These are phyloP conservation scores for Fraxinus greggii DNA, from an alignment of 305 asterid genomes.

Conservation along the genomic window DNA sequence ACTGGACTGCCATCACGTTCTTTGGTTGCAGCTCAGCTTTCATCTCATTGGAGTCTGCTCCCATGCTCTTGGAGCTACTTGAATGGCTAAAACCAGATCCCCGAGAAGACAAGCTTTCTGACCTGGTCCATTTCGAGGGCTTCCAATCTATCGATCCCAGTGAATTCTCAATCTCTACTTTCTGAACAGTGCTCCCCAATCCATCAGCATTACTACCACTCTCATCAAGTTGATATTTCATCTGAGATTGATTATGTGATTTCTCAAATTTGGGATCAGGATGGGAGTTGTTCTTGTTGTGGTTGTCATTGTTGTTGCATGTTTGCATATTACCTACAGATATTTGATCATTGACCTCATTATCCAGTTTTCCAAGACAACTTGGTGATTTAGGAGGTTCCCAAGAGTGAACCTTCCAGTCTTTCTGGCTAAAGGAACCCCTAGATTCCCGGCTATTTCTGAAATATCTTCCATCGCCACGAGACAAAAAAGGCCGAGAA, in stretches of 20 bases:
- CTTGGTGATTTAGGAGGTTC: slow-evolving; percentile 33
- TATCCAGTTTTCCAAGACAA: slow-evolving; percentile 56
- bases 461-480: slow-evolving; percentile 59
- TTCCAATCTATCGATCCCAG: slow-evolving; percentile 71
- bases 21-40: slow-evolving; percentile 56
- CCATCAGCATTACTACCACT: slow-evolving; percentile 33
- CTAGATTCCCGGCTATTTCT: slow-evolving; percentile 34
- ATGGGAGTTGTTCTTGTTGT: slow-evolving; percentile 25
- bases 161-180: slow-evolving; percentile 57
- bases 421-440: slow-evolving; percentile 29
- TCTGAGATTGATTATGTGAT: slow-evolving; percentile 39
- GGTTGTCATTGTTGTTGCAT: slow-evolving; percentile 24
- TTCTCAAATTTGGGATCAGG: slow-evolving; percentile 45
- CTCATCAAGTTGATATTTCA: slow-evolving; percentile 56
- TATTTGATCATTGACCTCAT: slow-evolving; percentile 47
- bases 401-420: slow-evolving; percentile 30
- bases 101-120: slow-evolving; percentile 80
- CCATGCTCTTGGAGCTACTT: slow-evolving; percentile 71
- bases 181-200: slow-evolving; percentile 38
- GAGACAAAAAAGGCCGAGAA: slow-evolving; percentile 54
- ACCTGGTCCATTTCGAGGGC: slow-evolving; percentile 74
- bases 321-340: slow-evolving; percentile 51
- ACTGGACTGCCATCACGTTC: slow-evolving; percentile 47
- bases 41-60: slow-evolving; percentile 52
- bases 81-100: slow-evolving; percentile 75